Evolutionary conservation across 2,329 filamentous ascomycete genomes (phyloP), one percentile per base, ranked within the genome.

Genomic region (Apiospora hydei): DNA sequence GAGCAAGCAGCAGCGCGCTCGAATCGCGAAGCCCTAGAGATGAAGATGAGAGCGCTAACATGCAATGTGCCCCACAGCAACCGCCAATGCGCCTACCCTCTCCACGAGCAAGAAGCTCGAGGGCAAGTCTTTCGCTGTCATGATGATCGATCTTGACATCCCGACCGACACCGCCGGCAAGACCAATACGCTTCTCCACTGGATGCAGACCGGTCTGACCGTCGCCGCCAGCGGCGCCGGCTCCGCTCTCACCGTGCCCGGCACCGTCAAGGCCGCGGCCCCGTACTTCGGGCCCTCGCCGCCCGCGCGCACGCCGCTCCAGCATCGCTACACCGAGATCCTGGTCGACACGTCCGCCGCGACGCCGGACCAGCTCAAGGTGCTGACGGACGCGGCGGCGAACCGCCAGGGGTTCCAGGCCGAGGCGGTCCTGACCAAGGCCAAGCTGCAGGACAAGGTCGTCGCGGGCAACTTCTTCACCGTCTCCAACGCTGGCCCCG

Each of bases 101-200:
- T 83, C 78, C 66, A 84, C 83, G 10, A 74, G 77, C 57, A 77
- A 78, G 73, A 78, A 77, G 67, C 78, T 86, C n/a, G 79, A 77
- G 24, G 84, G 84, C 69, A 80, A 80, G 69, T 83, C 82, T 4
- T 85, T 82, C 74, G 81, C 82, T 18, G 77, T 85, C 44, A 70
- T 85, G 72, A 85, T 85, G 83, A 78, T 85, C 67, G 83, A 85
- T 72, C 80, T 88, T 7, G 86, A 86, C 74, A 88, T 83, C 79
- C 86, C 83, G 66, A 84, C 84, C 14, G 82, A 80, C 74, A 80
- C 41, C 51, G 80, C 83, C 3, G 81, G 81, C 0, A 69, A 76
- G 66, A 84, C 83, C 13, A 77, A 75, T 71, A 85, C 83, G 16
- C 76, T 84, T 30, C 80, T 85, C 53, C 83, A 85, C 78, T 85